Base-by-base conservation (phyloP, 2,329 filamentous ascomycete genomes). In the Talaromyces sp. region DNA sequence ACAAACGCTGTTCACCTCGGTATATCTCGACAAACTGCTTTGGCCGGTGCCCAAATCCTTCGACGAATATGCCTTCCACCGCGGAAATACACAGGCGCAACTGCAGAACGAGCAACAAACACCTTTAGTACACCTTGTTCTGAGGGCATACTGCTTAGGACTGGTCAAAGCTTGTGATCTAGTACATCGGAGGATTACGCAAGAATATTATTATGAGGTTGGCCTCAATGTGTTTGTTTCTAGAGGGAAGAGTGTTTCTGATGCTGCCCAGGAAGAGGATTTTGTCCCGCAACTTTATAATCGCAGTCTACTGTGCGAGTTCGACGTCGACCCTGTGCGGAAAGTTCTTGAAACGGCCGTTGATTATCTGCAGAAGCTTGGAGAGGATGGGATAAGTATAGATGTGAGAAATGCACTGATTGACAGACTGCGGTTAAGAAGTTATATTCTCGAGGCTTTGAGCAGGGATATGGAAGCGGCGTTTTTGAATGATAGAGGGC, bases 211-310 rank as follows among this genome's bases (percentile, higher is more conserved):
- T 69, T 97, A 93, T 66, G 94, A 99, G 81, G 89, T 89, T 72
- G 62, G 77, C 70, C 41, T 31, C 31, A 36, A 52, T 25, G 43
- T 37, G 25, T 56, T 39, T 46, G 51, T 52, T 25, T 22, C 45
- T 17, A 41, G 31, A 43, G 40, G 41, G 17, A 61, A 17, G 9
- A 13, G 35, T 31, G 17, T 35, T 50, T 52, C 67, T 68, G 61
- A 66, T 57, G 17, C 15, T 52, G 4, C 56, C 45, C 63, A 93
- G 87, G 94, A 99, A 75, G 94, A 99, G 73, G 94, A 99, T 68
- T 97, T 99, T 69, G 90, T 95, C 19, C 92, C 91, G 6, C 91
- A 96, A 71, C 89, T 92, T 0, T 97, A 94, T 70, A 88, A 91
- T 64, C 84, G 92, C 37, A 85, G 84, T 11, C 78, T 99, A 0